These are phyloP conservation scores for Tremella fuciformis DNA, from an alignment of 768 basidiomycete species.

Conservation along the genomic window DNA sequence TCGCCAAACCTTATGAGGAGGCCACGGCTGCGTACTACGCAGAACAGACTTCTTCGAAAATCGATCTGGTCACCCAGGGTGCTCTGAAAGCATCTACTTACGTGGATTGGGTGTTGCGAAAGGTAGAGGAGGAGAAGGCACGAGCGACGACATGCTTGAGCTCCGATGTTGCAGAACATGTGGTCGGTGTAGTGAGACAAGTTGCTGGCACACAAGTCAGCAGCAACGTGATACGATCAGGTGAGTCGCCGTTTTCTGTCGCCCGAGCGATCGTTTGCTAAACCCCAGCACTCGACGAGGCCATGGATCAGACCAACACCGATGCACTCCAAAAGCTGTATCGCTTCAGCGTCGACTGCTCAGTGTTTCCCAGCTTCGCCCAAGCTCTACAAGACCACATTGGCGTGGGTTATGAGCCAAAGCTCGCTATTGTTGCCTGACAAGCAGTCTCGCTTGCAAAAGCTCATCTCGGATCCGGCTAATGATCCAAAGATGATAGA, in stretches of 20 bases:
- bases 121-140: slow-evolving; percentile 37
- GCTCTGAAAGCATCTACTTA: slow-evolving; percentile 26
- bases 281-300: slow-evolving; percentile 42
- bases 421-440: not conserved
- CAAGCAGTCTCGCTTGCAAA: slow-evolving; percentile 22
- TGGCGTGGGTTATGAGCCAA: slow-evolving; percentile 20
- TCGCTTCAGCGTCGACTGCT: slow-evolving; percentile 30
- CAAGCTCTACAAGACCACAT: slow-evolving; percentile 38
- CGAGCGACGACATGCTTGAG: slow-evolving; percentile 21
- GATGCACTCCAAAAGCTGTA: slow-evolving; percentile 31
- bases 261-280: not conserved
- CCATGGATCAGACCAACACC: slow-evolving; percentile 37
- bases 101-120: slow-evolving; percentile 39
- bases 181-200: slow-evolving; percentile 24
- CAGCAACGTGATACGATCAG: slow-evolving; percentile 25
- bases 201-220: slow-evolving; percentile 24
- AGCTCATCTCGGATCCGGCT: slow-evolving; percentile 45
- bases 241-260: slow-evolving; percentile 18
- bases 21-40: slow-evolving; percentile 16
- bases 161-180: slow-evolving; percentile 20
- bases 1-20: slow-evolving; percentile 26
- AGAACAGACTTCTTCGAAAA: not conserved
- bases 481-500: slow-evolving; percentile 50
- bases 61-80: slow-evolving; percentile 15
- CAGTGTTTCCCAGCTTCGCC: slow-evolving; percentile 30